Evolutionary conservation across 495 filamentous ascomycete species (phyloP).

Genomic region (Penicillium bialowiezense): DNA sequence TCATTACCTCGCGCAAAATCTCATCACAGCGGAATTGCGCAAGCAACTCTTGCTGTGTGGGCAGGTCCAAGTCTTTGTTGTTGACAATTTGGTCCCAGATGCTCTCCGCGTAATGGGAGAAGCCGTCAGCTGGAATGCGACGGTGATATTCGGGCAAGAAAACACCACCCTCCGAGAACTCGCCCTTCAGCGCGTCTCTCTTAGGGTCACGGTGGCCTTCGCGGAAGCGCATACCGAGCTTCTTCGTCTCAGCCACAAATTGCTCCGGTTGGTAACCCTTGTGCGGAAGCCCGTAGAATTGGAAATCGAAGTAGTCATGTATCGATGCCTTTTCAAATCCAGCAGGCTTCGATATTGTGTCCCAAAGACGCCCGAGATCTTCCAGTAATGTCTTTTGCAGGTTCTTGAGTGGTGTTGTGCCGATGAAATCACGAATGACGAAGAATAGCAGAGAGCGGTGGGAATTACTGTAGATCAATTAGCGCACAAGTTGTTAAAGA

Average conservation of each 20-base stretch:
- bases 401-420: conserved; percentile 82
- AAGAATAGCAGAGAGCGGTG: conserved; percentile 95
- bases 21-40: conserved; percentile 98
- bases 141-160: conserved; percentile 94
- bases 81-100: conserved; percentile 98
- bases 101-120: conserved; percentile 85
- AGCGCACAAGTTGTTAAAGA: conserved; percentile 14
- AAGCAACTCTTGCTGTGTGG: conserved; percentile 93
- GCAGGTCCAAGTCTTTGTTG: conserved; percentile 96
- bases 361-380: conserved; percentile 89
- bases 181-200: conserved; percentile 47
- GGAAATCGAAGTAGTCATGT: conserved; percentile 97
- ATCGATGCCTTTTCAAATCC: conserved; percentile 87
- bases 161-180: conserved; percentile 75
- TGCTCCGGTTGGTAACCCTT: conserved; percentile 95
- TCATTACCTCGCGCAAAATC: conserved; percentile 81
- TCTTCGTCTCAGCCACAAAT: conserved; percentile 76
- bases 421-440: conserved; percentile 95
- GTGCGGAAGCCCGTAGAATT: conserved; percentile 92
- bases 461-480: conserved; percentile 58
- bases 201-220: conserved; percentile 69
- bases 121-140: conserved; percentile 92
- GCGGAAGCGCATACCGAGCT: conserved; percentile 76
- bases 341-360: conserved; percentile 81
- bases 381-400: conserved; percentile 85